Evolutionary conservation across 2,329 filamentous ascomycete genomes (phyloP).

Genomic region (Neurospora crassa): DNA sequence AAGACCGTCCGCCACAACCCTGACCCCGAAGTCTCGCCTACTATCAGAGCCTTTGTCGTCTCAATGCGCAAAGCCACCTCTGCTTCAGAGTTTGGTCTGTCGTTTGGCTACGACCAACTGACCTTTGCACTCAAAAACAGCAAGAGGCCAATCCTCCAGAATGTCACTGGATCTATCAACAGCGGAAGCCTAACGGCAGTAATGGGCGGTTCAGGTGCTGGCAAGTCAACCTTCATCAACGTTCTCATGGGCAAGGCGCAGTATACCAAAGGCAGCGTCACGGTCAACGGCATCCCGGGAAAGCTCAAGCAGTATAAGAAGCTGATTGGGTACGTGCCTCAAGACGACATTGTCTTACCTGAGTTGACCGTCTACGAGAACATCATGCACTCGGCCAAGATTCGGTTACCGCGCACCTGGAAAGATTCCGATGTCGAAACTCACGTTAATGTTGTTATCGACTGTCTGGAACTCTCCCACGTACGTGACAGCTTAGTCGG

Average conservation of each 20-base stretch:
- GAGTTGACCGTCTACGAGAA: slow-evolving; percentile 54
- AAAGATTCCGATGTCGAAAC: slow-evolving; percentile 36
- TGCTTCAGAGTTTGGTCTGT: slow-evolving; percentile 40
- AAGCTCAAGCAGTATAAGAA: slow-evolving; percentile 45
- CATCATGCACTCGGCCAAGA: slow-evolving; percentile 47
- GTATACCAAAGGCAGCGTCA: slow-evolving; percentile 40
- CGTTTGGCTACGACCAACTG: slow-evolving; percentile 42
- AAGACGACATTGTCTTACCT: slow-evolving; percentile 50
- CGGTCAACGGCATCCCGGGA: slow-evolving; percentile 41
- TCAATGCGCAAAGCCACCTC: slow-evolving; percentile 43
- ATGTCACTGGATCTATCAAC: slow-evolving; percentile 44
- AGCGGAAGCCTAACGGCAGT: slow-evolving; percentile 45
- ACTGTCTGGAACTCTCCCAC: slow-evolving; percentile 42
- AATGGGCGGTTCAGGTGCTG: slow-evolving; percentile 52
- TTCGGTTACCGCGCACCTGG: slow-evolving; percentile 44
- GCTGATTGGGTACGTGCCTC: slow-evolving; percentile 52
- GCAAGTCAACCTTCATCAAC: slow-evolving; percentile 51
- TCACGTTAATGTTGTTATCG: slow-evolving; percentile 47
- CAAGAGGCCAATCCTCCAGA: slow-evolving; percentile 37
- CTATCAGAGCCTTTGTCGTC: slow-evolving; percentile 40
- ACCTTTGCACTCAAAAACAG: slow-evolving; percentile 36
- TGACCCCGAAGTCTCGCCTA: slow-evolving; percentile 24
- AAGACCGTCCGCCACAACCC: slow-evolving; percentile 13
- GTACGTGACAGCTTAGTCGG: slow-evolving; percentile 43
- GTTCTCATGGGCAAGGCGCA: slow-evolving; percentile 50